Base-by-base conservation (phyloP, 495 filamentous ascomycete species). In the Penicillium chermesinum region DNA sequence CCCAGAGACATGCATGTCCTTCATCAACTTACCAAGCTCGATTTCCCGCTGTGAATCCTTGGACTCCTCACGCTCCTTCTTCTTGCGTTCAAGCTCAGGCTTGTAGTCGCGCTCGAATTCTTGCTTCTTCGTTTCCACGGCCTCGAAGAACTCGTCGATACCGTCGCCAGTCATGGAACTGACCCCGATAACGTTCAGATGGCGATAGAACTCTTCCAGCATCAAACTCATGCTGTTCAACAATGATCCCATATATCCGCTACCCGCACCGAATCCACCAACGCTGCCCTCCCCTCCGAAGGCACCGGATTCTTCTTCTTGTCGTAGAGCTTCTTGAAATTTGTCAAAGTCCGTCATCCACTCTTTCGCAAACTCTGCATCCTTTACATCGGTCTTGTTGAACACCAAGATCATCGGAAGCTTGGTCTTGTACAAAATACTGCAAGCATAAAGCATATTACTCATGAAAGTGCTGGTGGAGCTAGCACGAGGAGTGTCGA, bases 271-370 rank as follows among this genome's bases (percentile, higher is more conserved):
- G 19, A 80, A 66, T 0, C 78, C 74, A 25, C 71, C 69, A 27
- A 73, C 74, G 22, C 74, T 78, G 20, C 87, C 86, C 55, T 90
- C 87, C 1, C 79, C 70, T 16, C 86, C 87, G 59, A 88, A 93
- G 14, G 80, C 82, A 17, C 88, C 89, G 2, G 68, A 64, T 46
- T 86, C 82, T 67, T 97, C 88, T 64, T 95, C 91, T 41, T 77
- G 65, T 30, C 80, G 74, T 25, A 99, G 69, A 33, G 93, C 93
- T 22, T 78, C 79, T 65, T 97, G 94, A 67, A 99, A 99, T 12
- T 87, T 83, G 52, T 97, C 91, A 58, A 94, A 97, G 62, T 99
- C 91, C 14, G 90, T 95, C 93, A 99, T 99, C 93, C 93, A 99
- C 64, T 97, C 90, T 72, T 95, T 94, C 7, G 89, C 93, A 57